Evolutionary conservation across 2,329 filamentous ascomycete genomes (phyloP).

Genomic region (Pseudomassariella vexata): DNA sequence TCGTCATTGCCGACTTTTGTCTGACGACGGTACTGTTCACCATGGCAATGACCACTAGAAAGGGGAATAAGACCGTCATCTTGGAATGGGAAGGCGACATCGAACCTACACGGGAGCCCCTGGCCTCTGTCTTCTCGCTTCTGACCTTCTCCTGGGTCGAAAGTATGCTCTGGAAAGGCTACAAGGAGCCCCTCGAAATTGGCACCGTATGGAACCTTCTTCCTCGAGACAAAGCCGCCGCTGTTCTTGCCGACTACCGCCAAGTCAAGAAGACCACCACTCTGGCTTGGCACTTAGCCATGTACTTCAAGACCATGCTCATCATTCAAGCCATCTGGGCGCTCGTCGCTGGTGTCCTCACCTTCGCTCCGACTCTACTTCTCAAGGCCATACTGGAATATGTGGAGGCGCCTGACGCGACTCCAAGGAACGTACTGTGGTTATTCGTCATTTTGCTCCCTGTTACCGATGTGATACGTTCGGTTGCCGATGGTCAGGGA

Average conservation of each 20-base stretch:
- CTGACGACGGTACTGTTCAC: constrained; percentile 68
- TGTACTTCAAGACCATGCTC: constrained; percentile 75
- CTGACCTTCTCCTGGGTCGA: constrained; percentile 90
- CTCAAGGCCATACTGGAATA: constrained; percentile 90
- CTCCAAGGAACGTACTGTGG: constrained; percentile 86
- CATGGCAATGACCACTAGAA: constrained; percentile 76
- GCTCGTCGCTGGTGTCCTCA: constrained; percentile 71
- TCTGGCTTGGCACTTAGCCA: constrained; percentile 73
- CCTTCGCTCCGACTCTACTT: constrained; percentile 85
- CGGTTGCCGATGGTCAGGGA: constrained; percentile 77
- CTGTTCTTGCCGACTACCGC: constrained; percentile 75
- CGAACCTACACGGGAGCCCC: constrained; percentile 78
- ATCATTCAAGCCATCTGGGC: constrained; percentile 77
- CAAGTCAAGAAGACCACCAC: constrained; percentile 76
- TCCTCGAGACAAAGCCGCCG: constrained; percentile 79
- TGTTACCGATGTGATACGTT: constrained; percentile 73
- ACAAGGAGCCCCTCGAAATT: constrained; percentile 77
- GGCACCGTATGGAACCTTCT: constrained; percentile 87
- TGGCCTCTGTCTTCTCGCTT: constrained; percentile 83
- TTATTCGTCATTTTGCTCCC: constrained; percentile 90
- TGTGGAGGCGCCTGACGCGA: constrained; percentile 73
- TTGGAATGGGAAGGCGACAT: constrained; percentile 86
- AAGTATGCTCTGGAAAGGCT: constrained; percentile 81
- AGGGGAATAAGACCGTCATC: constrained; percentile 84
- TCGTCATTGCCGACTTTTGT: constrained; percentile 69